A percentile compares a stretch with the other conserved stretches of the same genome.
These are phyloP conservation scores for Triangularia verruculosa DNA, from an alignment of 2,329 filamentous ascomycete genomes.

Conservation along the genomic window DNA sequence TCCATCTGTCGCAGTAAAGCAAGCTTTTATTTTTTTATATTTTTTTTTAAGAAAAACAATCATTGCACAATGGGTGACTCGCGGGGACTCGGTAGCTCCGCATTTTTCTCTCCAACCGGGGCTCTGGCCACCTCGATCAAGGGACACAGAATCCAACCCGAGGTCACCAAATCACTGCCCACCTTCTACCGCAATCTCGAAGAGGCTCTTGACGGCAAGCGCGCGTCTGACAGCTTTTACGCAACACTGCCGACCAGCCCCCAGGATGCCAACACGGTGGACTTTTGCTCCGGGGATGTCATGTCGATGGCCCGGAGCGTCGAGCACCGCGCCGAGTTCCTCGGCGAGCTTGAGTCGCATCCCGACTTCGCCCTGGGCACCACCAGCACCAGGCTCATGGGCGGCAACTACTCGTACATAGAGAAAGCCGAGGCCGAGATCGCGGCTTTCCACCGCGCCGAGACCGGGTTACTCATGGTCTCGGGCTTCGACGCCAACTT, in stretches of 20 bases:
- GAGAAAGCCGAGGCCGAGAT: constrained; percentile 47
- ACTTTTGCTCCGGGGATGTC: not conserved
- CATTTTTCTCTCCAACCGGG: too few relatives aligned
- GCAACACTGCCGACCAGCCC: not conserved
- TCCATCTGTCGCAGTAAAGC: too few relatives aligned
- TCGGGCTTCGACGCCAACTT: constrained; percentile 66
- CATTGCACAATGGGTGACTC: too few relatives aligned
- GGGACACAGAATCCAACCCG: too few relatives aligned
- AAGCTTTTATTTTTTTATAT: too few relatives aligned
- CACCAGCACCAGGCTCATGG: constrained; percentile 51
- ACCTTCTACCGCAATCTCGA: not conserved
- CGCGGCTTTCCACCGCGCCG: constrained; percentile 46
- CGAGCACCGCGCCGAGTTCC: not conserved
- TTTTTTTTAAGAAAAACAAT: too few relatives aligned
- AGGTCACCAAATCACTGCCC: too few relatives aligned
- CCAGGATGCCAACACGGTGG: not conserved
- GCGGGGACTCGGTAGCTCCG: too few relatives aligned
- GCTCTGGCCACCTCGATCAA: too few relatives aligned
- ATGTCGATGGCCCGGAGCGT: not conserved
- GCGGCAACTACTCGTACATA: constrained; percentile 47
- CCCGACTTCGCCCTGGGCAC: constrained; percentile 39
- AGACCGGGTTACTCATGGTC: constrained; percentile 50
- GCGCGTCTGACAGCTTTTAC: not conserved
- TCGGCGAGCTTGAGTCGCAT: not conserved
- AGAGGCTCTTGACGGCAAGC: not conserved